Conservation (phyloP, 2,329 filamentous ascomycete species). For the Pseudocercospora crystallina region DNA sequence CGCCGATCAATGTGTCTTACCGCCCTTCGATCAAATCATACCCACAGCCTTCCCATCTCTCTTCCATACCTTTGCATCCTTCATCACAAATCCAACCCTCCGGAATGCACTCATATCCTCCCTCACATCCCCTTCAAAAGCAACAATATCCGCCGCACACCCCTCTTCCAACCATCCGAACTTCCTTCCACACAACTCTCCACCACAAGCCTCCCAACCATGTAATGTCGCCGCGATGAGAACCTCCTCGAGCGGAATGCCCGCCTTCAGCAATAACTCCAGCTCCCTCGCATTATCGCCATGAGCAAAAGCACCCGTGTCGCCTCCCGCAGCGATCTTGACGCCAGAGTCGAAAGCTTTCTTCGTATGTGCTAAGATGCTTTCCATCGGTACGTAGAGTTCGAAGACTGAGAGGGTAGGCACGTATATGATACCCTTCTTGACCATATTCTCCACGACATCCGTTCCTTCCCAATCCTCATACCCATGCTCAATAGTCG, state of each 20-base stretch:
- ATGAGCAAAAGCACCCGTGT: constrained; percentile 56
- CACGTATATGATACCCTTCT: constrained; percentile 51
- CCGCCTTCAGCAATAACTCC: constrained; percentile 55
- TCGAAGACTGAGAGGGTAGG: constrained; percentile 54
- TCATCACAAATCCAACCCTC: constrained; percentile 58
- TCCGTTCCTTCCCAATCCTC: constrained; percentile 37
- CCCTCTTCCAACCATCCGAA: constrained; percentile 56
- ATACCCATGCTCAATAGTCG: constrained; percentile 35
- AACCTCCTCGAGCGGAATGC: constrained; percentile 52
- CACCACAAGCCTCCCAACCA: constrained; percentile 58
- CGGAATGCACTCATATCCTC: constrained; percentile 45
- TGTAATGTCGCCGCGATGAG: constrained; percentile 52
- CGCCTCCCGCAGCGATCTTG: constrained; percentile 53
- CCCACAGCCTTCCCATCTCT: constrained; percentile 26
- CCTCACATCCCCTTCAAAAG: constrained; percentile 47
- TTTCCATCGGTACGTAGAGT: constrained; percentile 13
- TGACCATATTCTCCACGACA: constrained; percentile 46
- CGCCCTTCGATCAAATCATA: constrained; percentile 18
- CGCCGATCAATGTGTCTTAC: background rate
- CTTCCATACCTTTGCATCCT: constrained; percentile 56
- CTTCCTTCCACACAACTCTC: constrained; percentile 50
- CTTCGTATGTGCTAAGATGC: constrained; percentile 42
- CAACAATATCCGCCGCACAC: constrained; percentile 53
- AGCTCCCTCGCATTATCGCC: constrained; percentile 55
- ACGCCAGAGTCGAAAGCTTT: constrained; percentile 50